Conservation (phyloP, 2,329 filamentous ascomycete genomes). For the Teratosphaeria destructans region DNA sequence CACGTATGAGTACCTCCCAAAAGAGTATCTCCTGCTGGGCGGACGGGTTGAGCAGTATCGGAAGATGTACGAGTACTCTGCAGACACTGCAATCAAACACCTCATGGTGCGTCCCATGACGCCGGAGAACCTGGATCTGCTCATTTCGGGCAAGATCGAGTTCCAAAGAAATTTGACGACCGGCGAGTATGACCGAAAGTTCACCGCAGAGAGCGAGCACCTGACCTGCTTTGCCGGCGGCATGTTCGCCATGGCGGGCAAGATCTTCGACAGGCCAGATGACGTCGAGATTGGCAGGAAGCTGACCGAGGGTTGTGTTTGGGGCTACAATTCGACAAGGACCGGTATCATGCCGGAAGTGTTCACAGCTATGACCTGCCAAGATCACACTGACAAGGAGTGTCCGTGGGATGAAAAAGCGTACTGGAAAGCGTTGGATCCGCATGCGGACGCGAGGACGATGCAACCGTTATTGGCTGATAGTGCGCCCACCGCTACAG, state of each 20-base stretch:
- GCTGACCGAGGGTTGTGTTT: conserved; percentile 46
- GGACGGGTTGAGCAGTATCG: conserved; percentile 63
- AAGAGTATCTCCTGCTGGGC: conserved; percentile 64
- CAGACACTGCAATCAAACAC: conserved; percentile 58
- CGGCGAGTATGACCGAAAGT: conserved; percentile 23
- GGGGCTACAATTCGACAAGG: conserved; percentile 41
- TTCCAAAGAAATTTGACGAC: conserved; percentile 35
- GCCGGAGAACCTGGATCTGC: conserved; percentile 55
- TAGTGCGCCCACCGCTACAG: background rate
- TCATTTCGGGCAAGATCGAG: conserved; percentile 54
- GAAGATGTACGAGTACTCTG: conserved; percentile 58
- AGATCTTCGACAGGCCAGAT: conserved; percentile 39
- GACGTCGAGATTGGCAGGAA: conserved; percentile 41
- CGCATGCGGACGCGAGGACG: conserved; percentile 13
- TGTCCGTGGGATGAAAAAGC: conserved; percentile 35
- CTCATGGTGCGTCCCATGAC: conserved; percentile 72
- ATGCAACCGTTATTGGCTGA: background rate
- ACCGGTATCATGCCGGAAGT: conserved; percentile 47
- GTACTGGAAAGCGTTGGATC: conserved; percentile 34
- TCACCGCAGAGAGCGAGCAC: conserved; percentile 39
- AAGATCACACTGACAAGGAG: conserved; percentile 15
- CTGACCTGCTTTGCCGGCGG: conserved; percentile 46
- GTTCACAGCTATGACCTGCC: conserved; percentile 34
- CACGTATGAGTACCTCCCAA: conserved; percentile 49
- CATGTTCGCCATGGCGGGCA: conserved; percentile 44